Percentiles rank a stretch among this genome's conserved stretches.
phyloP scores from a whole-genome alignment of 306 rosid species.

The Coriaria nepalensis region DNA sequence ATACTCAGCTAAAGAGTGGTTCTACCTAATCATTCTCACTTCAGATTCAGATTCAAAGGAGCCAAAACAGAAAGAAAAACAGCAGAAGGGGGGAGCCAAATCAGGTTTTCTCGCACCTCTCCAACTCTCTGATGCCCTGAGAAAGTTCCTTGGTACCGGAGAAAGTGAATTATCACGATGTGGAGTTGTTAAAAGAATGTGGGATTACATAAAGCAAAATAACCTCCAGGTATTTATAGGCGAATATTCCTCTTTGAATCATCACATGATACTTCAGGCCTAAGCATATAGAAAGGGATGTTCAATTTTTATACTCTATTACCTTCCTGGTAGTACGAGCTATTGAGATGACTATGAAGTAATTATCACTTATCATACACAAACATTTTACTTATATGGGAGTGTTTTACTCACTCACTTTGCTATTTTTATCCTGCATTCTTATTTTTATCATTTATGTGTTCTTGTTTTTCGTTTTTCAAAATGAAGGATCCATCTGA shows the following conservation, averaged over 20 bases:
- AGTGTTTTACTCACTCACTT: no score
- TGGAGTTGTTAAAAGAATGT: conserved; percentile 53
- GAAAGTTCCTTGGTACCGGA: conserved; percentile 56
- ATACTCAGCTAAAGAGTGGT: neutral
- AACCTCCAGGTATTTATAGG: conserved; percentile 49
- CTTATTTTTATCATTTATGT: no score
- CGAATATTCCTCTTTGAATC: conserved; percentile 12
- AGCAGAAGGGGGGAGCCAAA: conserved; percentile 53
- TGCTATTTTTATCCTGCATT: no score
- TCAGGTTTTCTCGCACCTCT: conserved; percentile 69
- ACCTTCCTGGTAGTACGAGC: no score
- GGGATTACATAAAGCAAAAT: conserved; percentile 68
- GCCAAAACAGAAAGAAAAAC: conserved; percentile 40
- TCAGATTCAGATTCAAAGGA: conserved; percentile 33
- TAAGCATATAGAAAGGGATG: no score
- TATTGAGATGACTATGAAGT: no score
- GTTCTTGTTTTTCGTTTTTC: conserved; percentile 9
- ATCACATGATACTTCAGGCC: neutral
- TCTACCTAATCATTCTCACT: neutral
- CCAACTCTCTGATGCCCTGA: conserved; percentile 60
- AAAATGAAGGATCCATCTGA: conserved; percentile 62
- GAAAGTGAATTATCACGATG: conserved; percentile 51
- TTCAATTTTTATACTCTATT: no score
- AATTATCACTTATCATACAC: no score
- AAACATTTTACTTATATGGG: no score